phyloP scores from a whole-genome alignment of 495 filamentous ascomycete genomes.

The Copromyces sp. region DNA sequence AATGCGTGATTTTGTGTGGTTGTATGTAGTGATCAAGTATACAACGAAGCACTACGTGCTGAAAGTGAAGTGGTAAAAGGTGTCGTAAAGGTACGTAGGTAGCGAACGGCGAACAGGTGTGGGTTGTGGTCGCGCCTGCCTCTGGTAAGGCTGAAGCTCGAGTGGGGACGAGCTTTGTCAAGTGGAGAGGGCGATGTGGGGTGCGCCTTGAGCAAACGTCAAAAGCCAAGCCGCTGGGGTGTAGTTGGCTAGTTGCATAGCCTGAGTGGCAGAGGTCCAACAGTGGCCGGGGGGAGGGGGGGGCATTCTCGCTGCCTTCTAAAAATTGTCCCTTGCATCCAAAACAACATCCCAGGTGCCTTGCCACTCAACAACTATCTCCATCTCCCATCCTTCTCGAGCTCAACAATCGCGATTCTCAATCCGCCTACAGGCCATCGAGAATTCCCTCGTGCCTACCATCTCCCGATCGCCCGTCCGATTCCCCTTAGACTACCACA shows the following conservation, averaged over 20 bases:
- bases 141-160: slow-evolving; percentile 17
- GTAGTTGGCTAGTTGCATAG: background rate
- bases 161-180: background rate
- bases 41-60: background rate
- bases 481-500: background rate
- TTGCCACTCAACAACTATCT: background rate
- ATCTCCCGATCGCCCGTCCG: background rate
- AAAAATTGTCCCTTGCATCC: background rate
- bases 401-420: background rate
- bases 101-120: background rate
- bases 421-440: background rate
- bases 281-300: background rate
- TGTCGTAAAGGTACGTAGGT: background rate
- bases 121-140: background rate
- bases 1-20: background rate
- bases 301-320: background rate
- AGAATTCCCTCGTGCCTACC: background rate
- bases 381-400: background rate
- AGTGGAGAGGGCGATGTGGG: slow-evolving; percentile 14
- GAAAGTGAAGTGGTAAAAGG: background rate
- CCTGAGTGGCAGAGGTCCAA: background rate
- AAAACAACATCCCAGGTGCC: background rate
- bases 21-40: background rate
- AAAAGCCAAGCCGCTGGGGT: background rate
- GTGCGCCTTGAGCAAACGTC: background rate